Evolutionary conservation across 2,329 filamentous ascomycete species (phyloP).

Genomic region (Monosporascus sp.): DNA sequence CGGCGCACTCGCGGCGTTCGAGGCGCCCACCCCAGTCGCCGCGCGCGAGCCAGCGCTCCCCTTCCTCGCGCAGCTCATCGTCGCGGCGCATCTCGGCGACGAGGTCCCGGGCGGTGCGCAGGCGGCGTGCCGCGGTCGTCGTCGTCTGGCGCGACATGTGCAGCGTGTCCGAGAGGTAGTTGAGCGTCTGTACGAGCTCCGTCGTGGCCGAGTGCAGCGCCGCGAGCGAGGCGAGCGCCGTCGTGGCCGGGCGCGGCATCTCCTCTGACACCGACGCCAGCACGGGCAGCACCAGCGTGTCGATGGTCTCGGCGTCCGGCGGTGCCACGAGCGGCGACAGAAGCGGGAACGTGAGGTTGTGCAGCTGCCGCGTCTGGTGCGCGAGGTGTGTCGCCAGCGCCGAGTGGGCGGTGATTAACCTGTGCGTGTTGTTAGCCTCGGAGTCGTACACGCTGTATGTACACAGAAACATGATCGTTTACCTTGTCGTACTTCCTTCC

Average conservation of each 20-base stretch:
- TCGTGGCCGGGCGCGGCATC: conserved; percentile 60
- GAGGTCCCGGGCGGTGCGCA: conserved; percentile 78
- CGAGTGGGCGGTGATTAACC: conserved; percentile 69
- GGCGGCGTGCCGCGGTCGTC: conserved; percentile 69
- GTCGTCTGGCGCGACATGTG: conserved; percentile 93
- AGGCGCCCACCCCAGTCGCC: conserved; percentile 81
- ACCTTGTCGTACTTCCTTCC: conserved; percentile 69
- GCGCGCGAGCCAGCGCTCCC: conserved; percentile 71
- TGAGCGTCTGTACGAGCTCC: conserved; percentile 73
- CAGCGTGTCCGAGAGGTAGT: conserved; percentile 81
- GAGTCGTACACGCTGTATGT: too few relatives aligned
- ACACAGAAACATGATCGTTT: conserved; percentile 17
- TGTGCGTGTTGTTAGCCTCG: conserved; percentile 27
- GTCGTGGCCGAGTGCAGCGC: conserved; percentile 65
- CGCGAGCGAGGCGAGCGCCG: conserved; percentile 60
- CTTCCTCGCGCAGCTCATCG: conserved; percentile 75
- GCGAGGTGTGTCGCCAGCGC: conserved; percentile 69
- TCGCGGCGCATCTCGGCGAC: conserved; percentile 81
- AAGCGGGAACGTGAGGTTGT: conserved; percentile 65
- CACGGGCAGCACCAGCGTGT: conserved; percentile 59
- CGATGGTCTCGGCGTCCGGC: conserved; percentile 59
- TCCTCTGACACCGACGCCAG: conserved; percentile 59
- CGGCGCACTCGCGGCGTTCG: conserved; percentile 71
- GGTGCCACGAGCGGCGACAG: conserved; percentile 63
- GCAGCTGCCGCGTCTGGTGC: conserved; percentile 70